phyloP scores from a whole-genome alignment of 352 stramenopile species.

The Pythium chondricola region DNA sequence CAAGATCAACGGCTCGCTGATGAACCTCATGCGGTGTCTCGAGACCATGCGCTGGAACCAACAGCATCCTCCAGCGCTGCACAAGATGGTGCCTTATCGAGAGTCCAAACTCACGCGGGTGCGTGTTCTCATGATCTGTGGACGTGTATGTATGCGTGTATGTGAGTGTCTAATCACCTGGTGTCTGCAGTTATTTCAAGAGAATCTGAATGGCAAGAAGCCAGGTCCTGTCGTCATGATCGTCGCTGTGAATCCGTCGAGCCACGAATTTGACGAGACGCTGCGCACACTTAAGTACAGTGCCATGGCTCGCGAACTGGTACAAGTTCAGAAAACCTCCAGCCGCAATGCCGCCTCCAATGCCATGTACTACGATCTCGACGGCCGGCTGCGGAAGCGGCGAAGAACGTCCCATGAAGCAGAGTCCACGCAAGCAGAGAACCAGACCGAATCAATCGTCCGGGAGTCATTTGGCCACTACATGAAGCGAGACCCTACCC shows the following conservation, averaged over 20 bases:
- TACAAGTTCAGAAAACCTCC: constrained; percentile 38
- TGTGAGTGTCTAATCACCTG: not conserved
- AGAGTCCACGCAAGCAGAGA: not conserved
- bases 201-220: constrained; percentile 86
- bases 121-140: not conserved
- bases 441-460: not conserved
- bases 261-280: constrained; percentile 95
- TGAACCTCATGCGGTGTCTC: constrained; percentile 97
- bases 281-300: constrained; percentile 94
- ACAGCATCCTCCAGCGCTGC: constrained; percentile 51
- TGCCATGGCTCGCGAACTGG: constrained; percentile 87
- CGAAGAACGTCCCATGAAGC: constrained; percentile 10
- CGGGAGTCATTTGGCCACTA: constrained; percentile 18
- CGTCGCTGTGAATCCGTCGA: constrained; percentile 93
- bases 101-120: constrained; percentile 94
- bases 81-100: constrained; percentile 95
- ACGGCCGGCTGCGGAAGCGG: constrained; percentile 20
- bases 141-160: not conserved
- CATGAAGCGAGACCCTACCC: constrained; percentile 15
- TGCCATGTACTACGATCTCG: constrained; percentile 27
- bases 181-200: constrained; percentile 89
- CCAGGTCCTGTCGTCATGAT: constrained; percentile 93
- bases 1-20: constrained; percentile 97
- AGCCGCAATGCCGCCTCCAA: constrained; percentile 28
- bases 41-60: constrained; percentile 92